These are phyloP conservation scores for Chlamydomonas urium DNA, from an alignment of 139 green algal genomes.

Conservation along the genomic window DNA sequence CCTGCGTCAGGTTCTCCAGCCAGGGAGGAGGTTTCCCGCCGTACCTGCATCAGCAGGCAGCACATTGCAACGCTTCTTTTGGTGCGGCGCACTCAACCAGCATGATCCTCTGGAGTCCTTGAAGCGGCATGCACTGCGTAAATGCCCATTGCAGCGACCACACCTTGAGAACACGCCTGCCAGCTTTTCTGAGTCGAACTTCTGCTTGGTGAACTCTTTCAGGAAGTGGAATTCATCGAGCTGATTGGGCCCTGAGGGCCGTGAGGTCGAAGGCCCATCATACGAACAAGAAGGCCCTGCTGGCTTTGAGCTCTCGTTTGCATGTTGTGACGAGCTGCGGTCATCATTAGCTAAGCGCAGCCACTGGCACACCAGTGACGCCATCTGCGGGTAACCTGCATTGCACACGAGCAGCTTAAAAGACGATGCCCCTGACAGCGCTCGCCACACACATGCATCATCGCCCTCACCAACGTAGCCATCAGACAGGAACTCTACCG, in stretches of 20 bases:
- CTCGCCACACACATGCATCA: background rate
- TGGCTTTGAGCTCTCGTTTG: background rate
- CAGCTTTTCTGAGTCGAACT: constrained; percentile 65
- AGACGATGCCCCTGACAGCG: background rate
- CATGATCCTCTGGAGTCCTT: too few relatives aligned
- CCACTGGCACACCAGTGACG: constrained; percentile 46
- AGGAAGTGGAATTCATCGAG: constrained; percentile 19
- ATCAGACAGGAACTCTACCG: constrained; percentile 58
- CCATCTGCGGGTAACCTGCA: constrained; percentile 68
- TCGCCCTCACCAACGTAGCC: constrained; percentile 52
- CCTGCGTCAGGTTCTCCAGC: constrained; percentile 20
- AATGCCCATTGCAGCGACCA: too few relatives aligned
- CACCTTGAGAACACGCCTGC: constrained; percentile 61
- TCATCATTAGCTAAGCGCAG: too few relatives aligned
- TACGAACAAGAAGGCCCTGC: background rate
- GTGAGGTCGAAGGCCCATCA: background rate
- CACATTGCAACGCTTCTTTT: too few relatives aligned
- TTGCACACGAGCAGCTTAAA: background rate
- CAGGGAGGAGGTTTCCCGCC: constrained; percentile 18
- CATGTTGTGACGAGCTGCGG: too few relatives aligned
- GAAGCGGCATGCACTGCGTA: too few relatives aligned
- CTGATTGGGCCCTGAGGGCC: background rate
- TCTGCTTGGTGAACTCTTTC: constrained; percentile 18
- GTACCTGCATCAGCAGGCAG: too few relatives aligned
- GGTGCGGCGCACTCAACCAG: too few relatives aligned